A percentile compares a stretch with the other conserved stretches of the same genome.
phyloP scores from a whole-genome alignment of 2,329 filamentous ascomycete species.

The Aspergillus luchuensis region DNA sequence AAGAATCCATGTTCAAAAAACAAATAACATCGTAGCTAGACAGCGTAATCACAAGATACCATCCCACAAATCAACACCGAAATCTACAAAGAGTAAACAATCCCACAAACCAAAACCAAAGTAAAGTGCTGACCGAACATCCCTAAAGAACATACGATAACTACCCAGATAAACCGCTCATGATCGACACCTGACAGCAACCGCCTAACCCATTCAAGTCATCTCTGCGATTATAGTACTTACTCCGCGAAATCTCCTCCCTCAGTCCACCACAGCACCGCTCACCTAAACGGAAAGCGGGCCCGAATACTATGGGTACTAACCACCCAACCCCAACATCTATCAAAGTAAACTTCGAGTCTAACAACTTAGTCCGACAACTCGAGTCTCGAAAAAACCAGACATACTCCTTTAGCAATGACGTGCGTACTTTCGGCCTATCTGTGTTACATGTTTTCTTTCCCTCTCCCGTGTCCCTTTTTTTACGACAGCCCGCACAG shows the following conservation, averaged over 20 bases:
- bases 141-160: not conserved
- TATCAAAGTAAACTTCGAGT: not conserved
- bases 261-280: no score
- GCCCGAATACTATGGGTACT: not conserved
- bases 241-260: not conserved
- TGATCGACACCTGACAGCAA: not conserved
- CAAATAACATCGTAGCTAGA: no score
- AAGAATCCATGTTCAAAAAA: no score
- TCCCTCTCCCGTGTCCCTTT: not conserved
- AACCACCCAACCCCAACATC: not conserved
- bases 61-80: no score
- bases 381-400: not conserved
- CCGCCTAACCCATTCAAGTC: not conserved
- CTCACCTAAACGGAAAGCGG: not conserved
- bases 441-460: no score
- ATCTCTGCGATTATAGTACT: not conserved
- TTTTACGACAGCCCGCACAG: not conserved
- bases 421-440: not conserved
- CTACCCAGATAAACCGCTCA: not conserved
- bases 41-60: no score
- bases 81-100: no score
- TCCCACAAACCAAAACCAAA: not conserved
- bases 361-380: not conserved
- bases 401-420: not conserved
- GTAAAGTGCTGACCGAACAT: not conserved